Evolutionary conservation across 306 rosid species (phyloP).

Genomic region (Hippophae tibetana): DNA sequence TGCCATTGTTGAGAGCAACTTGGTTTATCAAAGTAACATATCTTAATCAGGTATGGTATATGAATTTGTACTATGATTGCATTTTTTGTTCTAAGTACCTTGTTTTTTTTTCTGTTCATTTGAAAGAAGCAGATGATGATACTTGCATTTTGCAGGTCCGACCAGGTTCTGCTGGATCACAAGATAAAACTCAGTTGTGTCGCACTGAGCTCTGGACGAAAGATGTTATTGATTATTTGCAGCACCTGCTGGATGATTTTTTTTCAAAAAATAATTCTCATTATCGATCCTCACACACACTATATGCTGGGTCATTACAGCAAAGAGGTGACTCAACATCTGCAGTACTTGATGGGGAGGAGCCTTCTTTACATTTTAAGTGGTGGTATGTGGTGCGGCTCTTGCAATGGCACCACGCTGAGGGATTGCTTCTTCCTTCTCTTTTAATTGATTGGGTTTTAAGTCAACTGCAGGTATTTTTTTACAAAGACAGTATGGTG

Average conservation of each 20-base stretch:
- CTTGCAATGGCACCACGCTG: conserved; percentile 90
- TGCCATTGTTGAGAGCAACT: conserved; percentile 89
- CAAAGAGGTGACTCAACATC: conserved; percentile 44
- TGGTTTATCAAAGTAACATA: conserved; percentile 88
- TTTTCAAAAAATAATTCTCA: conserved; percentile 50
- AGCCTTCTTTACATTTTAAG: conserved; percentile 73
- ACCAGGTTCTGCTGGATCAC: conserved; percentile 59
- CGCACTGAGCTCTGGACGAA: conserved; percentile 90
- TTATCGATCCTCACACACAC: conserved; percentile 45
- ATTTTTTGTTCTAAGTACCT: background rate
- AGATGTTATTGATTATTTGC: conserved; percentile 82
- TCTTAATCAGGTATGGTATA: conserved; percentile 72
- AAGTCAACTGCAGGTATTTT: conserved; percentile 67
- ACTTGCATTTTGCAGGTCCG: conserved; percentile 52
- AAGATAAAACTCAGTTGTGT: conserved; percentile 66
- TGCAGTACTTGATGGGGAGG: conserved; percentile 53
- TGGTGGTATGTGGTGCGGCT: conserved; percentile 95
- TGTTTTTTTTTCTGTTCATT: conserved; percentile 14
- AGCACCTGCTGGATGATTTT: conserved; percentile 66
- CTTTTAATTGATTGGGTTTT: conserved; percentile 90
- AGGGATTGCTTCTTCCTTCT: conserved; percentile 76
- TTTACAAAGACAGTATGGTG: background rate
- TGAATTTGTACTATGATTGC: conserved; percentile 9
- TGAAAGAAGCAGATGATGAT: conserved; percentile 26
- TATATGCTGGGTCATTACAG: conserved; percentile 49